phyloP scores from a whole-genome alignment of 1,284 basidiomycete genomes.

The Pseudozyma flocculosa region DNA sequence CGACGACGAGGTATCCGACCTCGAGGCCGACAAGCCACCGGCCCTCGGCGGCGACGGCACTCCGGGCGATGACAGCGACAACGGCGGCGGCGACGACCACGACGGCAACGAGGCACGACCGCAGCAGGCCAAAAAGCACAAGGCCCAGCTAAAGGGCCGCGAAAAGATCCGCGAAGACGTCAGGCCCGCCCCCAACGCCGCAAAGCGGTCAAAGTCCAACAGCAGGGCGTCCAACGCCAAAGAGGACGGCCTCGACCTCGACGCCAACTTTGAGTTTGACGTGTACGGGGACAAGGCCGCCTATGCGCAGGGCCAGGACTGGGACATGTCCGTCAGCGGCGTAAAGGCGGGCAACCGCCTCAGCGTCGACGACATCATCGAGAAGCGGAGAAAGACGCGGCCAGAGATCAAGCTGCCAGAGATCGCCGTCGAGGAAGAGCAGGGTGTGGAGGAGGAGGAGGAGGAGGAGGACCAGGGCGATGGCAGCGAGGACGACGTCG shows the following conservation, averaged over 20 bases:
- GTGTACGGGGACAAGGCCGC: slow-evolving; percentile 34
- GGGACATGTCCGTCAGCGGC: slow-evolving; percentile 48
- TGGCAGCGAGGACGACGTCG: slow-evolving; percentile 32
- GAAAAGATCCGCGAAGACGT: slow-evolving; percentile 49
- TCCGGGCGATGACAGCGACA: no score
- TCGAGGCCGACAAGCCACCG: slow-evolving; percentile 1
- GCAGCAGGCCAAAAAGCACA: slow-evolving; percentile 29
- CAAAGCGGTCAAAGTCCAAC: slow-evolving; percentile 3
- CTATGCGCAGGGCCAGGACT: slow-evolving; percentile 13
- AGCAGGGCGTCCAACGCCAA: not conserved
- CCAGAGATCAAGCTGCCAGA: slow-evolving; percentile 20
- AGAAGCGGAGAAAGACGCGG: slow-evolving; percentile 38
- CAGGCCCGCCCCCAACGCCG: not conserved
- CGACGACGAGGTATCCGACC: slow-evolving; percentile 43
- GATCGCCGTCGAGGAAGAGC: slow-evolving; percentile 23
- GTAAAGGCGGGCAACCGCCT: slow-evolving; percentile 35
- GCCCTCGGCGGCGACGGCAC: not conserved
- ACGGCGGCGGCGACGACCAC: no score
- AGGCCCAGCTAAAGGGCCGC: slow-evolving; percentile 41
- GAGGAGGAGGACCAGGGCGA: slow-evolving; percentile 28
- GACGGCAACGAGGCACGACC: not conserved
- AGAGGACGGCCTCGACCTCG: slow-evolving; percentile 33
- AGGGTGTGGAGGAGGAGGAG: slow-evolving; percentile 45
- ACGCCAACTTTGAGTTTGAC: slow-evolving; percentile 52
- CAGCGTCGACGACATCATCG: slow-evolving; percentile 56